Base-by-base conservation (phyloP, 441 rosid species). In the Flueggea neowawraea region DNA sequence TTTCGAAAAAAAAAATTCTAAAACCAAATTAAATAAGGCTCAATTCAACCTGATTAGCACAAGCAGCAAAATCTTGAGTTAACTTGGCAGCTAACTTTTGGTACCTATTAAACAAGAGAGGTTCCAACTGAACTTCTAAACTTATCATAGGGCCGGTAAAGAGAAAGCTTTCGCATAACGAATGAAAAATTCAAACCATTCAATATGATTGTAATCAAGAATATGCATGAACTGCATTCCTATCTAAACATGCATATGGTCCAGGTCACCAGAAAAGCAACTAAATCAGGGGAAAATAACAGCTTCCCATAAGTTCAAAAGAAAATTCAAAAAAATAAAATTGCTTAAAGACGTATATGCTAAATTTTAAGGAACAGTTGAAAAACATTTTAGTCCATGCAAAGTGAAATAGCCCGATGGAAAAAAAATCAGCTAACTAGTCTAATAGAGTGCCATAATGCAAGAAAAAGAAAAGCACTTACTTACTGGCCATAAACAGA, bases 71-170 rank as follows among this genome's bases (percentile, higher is more conserved):
- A 56, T 76, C 85, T 68, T 84, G 89, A 67, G 74, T 78, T 57
- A 82, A 68, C 80, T 63, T 71, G 32, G 90, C 78, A 70, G 87
- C 85, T 66, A 57, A 73, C 75, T 66, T 80, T 62, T 70, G 87
- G 70, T 75, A 84, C 80, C 90, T 84, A 69, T 43, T 17, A 66
- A 70, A 64, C 57, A 58, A 51, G 31, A 59, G 31, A n/a, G 28
- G 31, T 53, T 53, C 31, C 10, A 61, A 16, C 12, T 31, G 33
- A 55, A 31, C 10, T 54, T 54, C 50, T 12, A n/a, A n/a, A n/a
- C n/a, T n/a, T n/a, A 60, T 14, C 2, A 17, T 17, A 47, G 32
- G 50, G 64, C 45, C 12, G 16, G 11, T 11, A 14, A 62, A 50
- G 44, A n/a, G 52, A 49, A 43, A 22, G 16, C 12, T 52, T 33